Base-by-base conservation (phyloP, 306 rosid species). In the Parietaria judaica region DNA sequence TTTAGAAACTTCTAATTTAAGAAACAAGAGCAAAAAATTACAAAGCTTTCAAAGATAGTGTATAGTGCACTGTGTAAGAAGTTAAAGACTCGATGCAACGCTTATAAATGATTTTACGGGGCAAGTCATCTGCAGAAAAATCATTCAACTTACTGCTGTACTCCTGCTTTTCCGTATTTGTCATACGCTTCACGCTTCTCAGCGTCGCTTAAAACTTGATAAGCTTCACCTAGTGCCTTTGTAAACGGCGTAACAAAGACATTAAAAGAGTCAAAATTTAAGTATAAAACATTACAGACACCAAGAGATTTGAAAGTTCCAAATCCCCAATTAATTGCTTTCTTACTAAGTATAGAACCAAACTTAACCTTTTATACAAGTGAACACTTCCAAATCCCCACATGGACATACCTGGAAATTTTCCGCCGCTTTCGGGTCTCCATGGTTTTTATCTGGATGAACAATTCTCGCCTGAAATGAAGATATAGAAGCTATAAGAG, bases 371-470 rank as follows among this genome's bases (percentile, higher is more conserved):
- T 23, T 23, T 41, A 5, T 41, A 41, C 1, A 1, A 5, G 9
- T 41, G 3, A 41, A 41, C 3, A 1, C 9, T 41, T 41, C 9
- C 45, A 3, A 5, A 41, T 41, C 3, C 45, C 60, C 44, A 44
- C 17, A 56, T 56, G 45, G 23, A 65, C 66, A 69, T 69, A 92
- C 99, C 84, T 86, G 95, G 70, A 92, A 92, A 62, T 88, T 92
- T 69, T 69, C 83, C 7, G 95, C 96, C 56, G 99, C 96, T 71
- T 60, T 82, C 0, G 96, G 96, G 72, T 92, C 95, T 65, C 97
- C 99, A 51, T 60, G 90, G 68, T 92, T 92, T 82, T 92, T 92
- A 73, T 92, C 99, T 3, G 99, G 99, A 80, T 92, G 99, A 76
- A 88, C 99, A 62, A 49, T 4, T 80, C 94, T 92, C 55, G 99